Evolutionary conservation across 2,329 filamentous ascomycete species (phyloP).

Genomic region (Talaromyces sp.): DNA sequence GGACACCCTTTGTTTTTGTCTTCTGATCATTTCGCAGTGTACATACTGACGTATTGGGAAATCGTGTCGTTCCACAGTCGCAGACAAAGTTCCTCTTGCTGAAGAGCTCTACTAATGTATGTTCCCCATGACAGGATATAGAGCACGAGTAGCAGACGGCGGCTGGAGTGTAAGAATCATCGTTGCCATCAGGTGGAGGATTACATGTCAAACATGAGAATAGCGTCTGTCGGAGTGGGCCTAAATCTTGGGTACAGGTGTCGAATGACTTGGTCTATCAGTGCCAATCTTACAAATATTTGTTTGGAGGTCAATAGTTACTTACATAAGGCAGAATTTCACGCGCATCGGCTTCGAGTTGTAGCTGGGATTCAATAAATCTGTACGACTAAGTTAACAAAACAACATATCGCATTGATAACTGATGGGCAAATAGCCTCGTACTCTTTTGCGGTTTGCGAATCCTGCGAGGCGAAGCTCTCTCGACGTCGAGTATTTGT

Average conservation of each 20-base stretch:
- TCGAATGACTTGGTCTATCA: constrained; percentile 68
- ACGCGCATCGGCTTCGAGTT: constrained; percentile 88
- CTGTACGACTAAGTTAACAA: constrained; percentile 39
- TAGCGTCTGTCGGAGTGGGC: constrained; percentile 77
- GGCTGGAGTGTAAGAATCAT: constrained; percentile 64
- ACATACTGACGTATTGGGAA: constrained; percentile 67
- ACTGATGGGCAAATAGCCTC: background rate
- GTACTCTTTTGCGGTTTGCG: constrained; percentile 69
- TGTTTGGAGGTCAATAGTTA: background rate
- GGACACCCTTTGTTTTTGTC: constrained; percentile 74
- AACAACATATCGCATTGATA: constrained; percentile 16
- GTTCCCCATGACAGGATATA: constrained; percentile 92
- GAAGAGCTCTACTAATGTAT: constrained; percentile 92
- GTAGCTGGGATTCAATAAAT: constrained; percentile 83
- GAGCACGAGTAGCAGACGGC: constrained; percentile 96
- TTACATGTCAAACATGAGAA: constrained; percentile 95
- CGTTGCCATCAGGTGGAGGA: constrained; percentile 61
- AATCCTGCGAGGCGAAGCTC: constrained; percentile 51
- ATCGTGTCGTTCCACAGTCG: constrained; percentile 85
- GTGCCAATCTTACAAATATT: background rate
- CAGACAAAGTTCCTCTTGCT: constrained; percentile 92
- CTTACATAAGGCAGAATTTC: constrained; percentile 88
- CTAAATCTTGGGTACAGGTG: constrained; percentile 84
- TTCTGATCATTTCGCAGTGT: constrained; percentile 65
- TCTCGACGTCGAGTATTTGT: constrained; percentile 26